phyloP scores from a whole-genome alignment of 768 basidiomycete species.

The Goffeauzyma gilvescens region DNA sequence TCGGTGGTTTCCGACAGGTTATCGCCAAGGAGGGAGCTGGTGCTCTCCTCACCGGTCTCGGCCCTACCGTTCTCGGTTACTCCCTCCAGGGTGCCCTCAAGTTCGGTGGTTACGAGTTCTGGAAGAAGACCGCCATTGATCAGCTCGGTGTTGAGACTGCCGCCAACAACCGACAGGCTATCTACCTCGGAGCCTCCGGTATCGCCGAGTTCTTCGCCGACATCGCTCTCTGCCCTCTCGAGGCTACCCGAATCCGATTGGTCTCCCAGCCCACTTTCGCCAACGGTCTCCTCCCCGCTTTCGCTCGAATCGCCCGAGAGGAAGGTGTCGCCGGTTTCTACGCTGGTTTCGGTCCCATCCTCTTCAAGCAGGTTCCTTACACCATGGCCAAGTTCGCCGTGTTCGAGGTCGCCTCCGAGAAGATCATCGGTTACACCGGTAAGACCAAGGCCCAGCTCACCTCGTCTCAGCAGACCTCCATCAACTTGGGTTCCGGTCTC shows the following conservation, averaged over 20 bases:
- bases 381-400: slow-evolving; percentile 99
- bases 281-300: slow-evolving; percentile 32
- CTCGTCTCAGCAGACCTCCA: slow-evolving; percentile 35
- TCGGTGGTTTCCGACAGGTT: slow-evolving; percentile 66
- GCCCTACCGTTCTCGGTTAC: slow-evolving; percentile 82
- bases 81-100: slow-evolving; percentile 96
- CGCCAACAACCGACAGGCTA: slow-evolving; percentile 48
- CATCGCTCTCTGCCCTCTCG: slow-evolving; percentile 82
- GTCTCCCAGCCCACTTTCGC: slow-evolving; percentile 36
- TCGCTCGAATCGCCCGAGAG: slow-evolving; percentile 33
- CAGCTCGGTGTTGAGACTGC: slow-evolving; percentile 60
- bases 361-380: slow-evolving; percentile 66
- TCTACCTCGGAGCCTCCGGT: slow-evolving; percentile 86
- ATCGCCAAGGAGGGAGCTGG: slow-evolving; percentile 66
- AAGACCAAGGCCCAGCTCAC: slow-evolving; percentile 58
- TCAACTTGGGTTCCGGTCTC: slow-evolving; percentile 80
- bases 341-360: slow-evolving; percentile 36
- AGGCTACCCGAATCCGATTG: slow-evolving; percentile 38
- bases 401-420: slow-evolving; percentile 70
- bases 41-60: slow-evolving; percentile 87
- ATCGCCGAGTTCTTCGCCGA: slow-evolving; percentile 93
- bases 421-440: slow-evolving; percentile 61
- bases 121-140: slow-evolving; percentile 88
- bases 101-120: slow-evolving; percentile 90
- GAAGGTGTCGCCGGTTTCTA: slow-evolving; percentile 36